Evolutionary conservation across 257 asterid genomes (phyloP).

Genomic region (Nicotiana tabacum): DNA sequence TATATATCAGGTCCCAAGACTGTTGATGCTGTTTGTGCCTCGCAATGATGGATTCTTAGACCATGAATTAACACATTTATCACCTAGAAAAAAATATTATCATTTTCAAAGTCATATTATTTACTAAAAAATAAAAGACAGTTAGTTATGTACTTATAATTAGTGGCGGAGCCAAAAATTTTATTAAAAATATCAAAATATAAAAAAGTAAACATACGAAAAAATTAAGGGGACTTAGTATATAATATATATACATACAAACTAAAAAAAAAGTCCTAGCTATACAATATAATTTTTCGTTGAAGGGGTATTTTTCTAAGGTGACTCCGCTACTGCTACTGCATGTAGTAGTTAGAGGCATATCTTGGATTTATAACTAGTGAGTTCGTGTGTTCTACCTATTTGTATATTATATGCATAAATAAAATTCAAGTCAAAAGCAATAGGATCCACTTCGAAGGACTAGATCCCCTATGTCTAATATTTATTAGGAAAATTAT

Average conservation of each 20-base stretch:
- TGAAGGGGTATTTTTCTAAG: too few species aligned
- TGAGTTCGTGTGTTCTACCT: neutral
- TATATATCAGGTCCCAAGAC: constrained; percentile 42
- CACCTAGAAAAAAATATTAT: constrained; percentile 24
- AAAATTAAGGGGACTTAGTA: too few species aligned
- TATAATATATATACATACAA: too few species aligned
- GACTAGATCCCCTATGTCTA: neutral
- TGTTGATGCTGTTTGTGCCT: constrained; percentile 40
- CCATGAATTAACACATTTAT: constrained; percentile 74
- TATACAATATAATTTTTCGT: too few species aligned
- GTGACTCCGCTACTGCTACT: too few species aligned
- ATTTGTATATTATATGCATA: neutral
- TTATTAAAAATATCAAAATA: too few species aligned
- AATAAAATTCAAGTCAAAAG: too few species aligned
- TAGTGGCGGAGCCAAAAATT: too few species aligned
- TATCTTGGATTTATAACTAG: neutral
- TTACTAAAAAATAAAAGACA: neutral
- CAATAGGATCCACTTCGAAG: too few species aligned
- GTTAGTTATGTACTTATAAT: neutral
- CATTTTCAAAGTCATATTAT: neutral
- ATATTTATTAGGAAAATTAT: too few species aligned
- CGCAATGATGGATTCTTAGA: constrained; percentile 57
- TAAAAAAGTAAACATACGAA: too few species aligned
- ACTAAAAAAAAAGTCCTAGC: too few species aligned
- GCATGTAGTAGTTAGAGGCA: neutral